phyloP scores from a whole-genome alignment of 352 stramenopile species.

The Phytopythium litorale region DNA sequence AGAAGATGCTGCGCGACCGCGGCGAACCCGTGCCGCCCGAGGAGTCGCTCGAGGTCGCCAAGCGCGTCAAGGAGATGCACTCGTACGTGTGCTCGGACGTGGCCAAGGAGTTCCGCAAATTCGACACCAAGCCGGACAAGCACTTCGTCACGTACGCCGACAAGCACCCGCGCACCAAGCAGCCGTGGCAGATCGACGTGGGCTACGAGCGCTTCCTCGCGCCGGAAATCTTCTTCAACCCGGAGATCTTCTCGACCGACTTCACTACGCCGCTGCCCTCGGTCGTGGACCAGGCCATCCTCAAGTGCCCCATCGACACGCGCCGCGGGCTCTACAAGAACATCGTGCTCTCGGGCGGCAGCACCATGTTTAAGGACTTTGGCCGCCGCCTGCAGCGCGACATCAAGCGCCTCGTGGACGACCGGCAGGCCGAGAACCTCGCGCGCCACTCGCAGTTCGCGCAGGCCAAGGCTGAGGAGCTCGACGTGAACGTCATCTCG shows the following conservation, averaged over 20 bases:
- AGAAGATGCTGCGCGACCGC: constrained; percentile 91
- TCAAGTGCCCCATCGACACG: constrained; percentile 95
- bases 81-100: constrained; percentile 95
- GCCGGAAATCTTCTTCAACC: constrained; percentile 97
- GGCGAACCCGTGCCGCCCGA: constrained; percentile 90
- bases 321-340: constrained; percentile 94
- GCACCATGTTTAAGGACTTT: constrained; percentile 98
- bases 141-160: constrained; percentile 90
- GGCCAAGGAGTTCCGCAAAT: constrained; percentile 96
- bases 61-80: constrained; percentile 93
- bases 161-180: constrained; percentile 70
- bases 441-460: constrained; percentile 69
- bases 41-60: constrained; percentile 89
- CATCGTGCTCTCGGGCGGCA: constrained; percentile 94
- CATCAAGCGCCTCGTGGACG: constrained; percentile 92
- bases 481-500: constrained; percentile 94
- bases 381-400: constrained; percentile 91
- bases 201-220: constrained; percentile 94
- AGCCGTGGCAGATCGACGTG: constrained; percentile 89
- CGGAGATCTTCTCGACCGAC: constrained; percentile 94
- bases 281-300: constrained; percentile 94
- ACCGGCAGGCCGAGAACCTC: constrained; percentile 88
- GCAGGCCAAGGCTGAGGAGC: constrained; percentile 58
- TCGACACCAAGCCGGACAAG: constrained; percentile 91
- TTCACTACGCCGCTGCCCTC: constrained; percentile 92